phyloP scores from a whole-genome alignment of 257 asterid species.

The Scutellaria minor region DNA sequence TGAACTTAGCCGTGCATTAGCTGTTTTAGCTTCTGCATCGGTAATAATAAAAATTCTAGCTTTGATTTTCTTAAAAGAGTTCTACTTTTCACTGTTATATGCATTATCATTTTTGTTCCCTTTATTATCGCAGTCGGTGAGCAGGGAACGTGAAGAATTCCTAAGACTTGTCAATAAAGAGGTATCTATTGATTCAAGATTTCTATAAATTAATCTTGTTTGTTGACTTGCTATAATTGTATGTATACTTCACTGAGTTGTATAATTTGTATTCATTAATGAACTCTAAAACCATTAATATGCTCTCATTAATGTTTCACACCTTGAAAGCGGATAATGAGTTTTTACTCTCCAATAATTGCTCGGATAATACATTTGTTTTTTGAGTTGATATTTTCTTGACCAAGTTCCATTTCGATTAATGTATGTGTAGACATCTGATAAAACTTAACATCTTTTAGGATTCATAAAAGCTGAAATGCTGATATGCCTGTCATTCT shows the following conservation, averaged over 20 bases:
- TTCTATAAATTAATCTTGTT: slow-evolving; percentile 28
- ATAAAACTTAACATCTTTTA: neutral
- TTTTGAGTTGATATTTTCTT: slow-evolving; percentile 14
- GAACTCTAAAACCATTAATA: neutral
- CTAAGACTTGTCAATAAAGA: slow-evolving; percentile 86
- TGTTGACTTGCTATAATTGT: slow-evolving; percentile 15
- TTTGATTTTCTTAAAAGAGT: slow-evolving; percentile 28
- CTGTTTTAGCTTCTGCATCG: slow-evolving; percentile 91
- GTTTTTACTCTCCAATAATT: slow-evolving; percentile 9
- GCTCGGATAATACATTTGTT: slow-evolving; percentile 8
- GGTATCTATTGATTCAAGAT: slow-evolving; percentile 48
- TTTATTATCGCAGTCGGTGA: slow-evolving; percentile 68
- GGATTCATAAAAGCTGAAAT: slow-evolving; percentile 1
- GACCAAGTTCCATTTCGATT: slow-evolving; percentile 12
- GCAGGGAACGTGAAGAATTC: slow-evolving; percentile 88
- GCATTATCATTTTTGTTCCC: slow-evolving; percentile 10
- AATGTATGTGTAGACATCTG: slow-evolving; percentile 19
- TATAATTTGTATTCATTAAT: neutral
- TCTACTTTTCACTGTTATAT: slow-evolving; percentile 7
- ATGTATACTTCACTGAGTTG: neutral
- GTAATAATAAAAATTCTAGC: slow-evolving; percentile 45
- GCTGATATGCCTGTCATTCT: slow-evolving; percentile 18
- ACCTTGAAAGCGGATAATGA: slow-evolving; percentile 15
- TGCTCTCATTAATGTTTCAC: neutral
- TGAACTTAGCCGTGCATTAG: slow-evolving; percentile 85